These are phyloP conservation scores for Cryptococcus sp. DNA, from an alignment of 1,284 basidiomycete genomes.

Conservation along the genomic window DNA sequence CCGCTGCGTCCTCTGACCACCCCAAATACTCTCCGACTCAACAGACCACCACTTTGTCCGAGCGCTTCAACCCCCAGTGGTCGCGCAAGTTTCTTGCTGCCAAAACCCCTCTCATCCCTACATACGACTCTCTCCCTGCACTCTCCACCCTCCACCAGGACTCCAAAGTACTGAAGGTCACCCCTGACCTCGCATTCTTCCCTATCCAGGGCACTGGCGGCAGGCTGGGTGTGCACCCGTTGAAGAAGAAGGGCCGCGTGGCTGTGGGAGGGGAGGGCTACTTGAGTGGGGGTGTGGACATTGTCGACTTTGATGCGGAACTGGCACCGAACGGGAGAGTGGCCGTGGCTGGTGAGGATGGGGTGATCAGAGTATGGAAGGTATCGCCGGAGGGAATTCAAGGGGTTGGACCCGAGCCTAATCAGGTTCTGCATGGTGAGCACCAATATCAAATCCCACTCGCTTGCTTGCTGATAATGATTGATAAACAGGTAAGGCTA, in stretches of 20 bases:
- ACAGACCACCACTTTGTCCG: conserved; percentile 1
- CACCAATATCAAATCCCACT: background rate
- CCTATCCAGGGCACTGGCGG: conserved; percentile 53
- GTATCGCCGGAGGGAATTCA: conserved; percentile 35
- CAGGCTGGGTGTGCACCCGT: conserved; percentile 48
- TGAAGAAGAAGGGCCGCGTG: conserved; percentile 48
- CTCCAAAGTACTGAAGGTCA: conserved; percentile 43
- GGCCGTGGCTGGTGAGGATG: conserved; percentile 51
- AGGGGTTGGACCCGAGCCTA: conserved; percentile 36
- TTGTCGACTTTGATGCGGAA: conserved; percentile 50
- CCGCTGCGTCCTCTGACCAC: background rate
- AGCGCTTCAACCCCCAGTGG: conserved; percentile 45
- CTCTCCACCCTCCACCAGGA: conserved; percentile 49
- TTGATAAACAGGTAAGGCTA: conserved; percentile 27
- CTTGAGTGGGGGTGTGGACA: conserved; percentile 44
- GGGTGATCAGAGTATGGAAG: conserved; percentile 46
- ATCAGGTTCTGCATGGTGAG: conserved; percentile 32
- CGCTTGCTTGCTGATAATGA: background rate
- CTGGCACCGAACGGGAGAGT: conserved; percentile 30
- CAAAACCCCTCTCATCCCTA: conserved; percentile 51
- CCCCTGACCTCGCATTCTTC: conserved; percentile 45
- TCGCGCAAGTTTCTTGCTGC: conserved; percentile 51
- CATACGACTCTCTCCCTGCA: conserved; percentile 50
- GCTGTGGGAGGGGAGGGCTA: conserved; percentile 41
- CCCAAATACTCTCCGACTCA: background rate